Conservation (phyloP, 1,284 basidiomycete genomes). For the Pseudomicrostroma phylloplanum region DNA sequence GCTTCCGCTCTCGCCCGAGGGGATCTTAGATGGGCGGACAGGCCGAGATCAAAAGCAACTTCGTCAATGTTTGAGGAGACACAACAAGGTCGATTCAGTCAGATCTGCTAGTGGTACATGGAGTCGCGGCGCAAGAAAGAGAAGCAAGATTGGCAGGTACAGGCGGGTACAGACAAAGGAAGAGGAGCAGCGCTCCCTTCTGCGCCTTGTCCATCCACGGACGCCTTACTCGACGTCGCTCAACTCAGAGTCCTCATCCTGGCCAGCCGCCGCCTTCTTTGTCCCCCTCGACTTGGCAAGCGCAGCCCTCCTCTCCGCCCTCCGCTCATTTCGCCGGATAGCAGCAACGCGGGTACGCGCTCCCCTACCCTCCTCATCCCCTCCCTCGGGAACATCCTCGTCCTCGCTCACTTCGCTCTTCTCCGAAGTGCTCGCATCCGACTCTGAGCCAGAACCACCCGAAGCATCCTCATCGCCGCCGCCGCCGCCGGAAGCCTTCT, state of each 20-base stretch:
- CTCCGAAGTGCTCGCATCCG: conserved; percentile 4
- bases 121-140: no score
- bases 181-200: no score
- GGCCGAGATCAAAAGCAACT: no score
- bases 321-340: not conserved
- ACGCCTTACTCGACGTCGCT: no score
- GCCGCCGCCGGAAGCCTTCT: conserved; percentile 17
- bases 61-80: no score
- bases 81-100: no score
- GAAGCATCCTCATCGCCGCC: conserved; percentile 30
- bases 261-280: not conserved
- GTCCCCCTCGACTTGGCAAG: not conserved
- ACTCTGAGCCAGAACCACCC: conserved; percentile 21
- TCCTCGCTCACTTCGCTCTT: conserved; percentile 1
- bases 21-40: no score
- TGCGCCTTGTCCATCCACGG: no score
- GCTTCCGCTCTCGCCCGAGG: no score
- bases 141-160: no score
- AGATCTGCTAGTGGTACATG: no score
- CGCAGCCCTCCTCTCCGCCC: not conserved
- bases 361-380: not conserved
- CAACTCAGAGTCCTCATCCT: not conserved
- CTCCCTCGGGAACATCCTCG: not conserved
- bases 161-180: no score
- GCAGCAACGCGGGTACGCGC: not conserved